A percentile compares a stretch with the other conserved stretches of the same genome.
These are phyloP conservation scores for Colletotrichum navitas DNA, from an alignment of 2,329 filamentous ascomycete genomes.

Conservation along the genomic window DNA sequence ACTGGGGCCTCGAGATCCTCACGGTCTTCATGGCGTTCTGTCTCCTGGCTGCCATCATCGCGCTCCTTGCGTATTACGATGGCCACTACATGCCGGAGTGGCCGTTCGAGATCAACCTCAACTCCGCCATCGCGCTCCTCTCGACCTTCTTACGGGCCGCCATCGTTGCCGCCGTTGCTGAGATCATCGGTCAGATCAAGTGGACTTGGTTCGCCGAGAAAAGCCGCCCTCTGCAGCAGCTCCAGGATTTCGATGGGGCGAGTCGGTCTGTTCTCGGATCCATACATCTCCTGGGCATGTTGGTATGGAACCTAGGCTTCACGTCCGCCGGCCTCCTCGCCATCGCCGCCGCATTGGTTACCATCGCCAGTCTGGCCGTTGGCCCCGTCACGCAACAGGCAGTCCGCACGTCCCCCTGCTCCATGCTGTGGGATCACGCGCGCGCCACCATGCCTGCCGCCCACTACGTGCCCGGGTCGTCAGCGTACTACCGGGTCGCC, in stretches of 20 bases:
- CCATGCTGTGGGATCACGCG: not conserved
- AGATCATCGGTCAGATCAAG: constrained; percentile 50
- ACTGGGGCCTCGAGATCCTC: constrained; percentile 32
- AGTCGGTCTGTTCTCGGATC: constrained; percentile 48
- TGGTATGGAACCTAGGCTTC: constrained; percentile 34
- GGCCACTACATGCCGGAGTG: constrained; percentile 43
- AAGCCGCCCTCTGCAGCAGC: constrained; percentile 46
- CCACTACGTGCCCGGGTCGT: constrained; percentile 41
- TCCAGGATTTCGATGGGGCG: constrained; percentile 50
- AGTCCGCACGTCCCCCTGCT: constrained; percentile 44
- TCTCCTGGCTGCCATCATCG: constrained; percentile 28
- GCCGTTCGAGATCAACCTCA: constrained; percentile 46
- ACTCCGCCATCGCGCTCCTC: constrained; percentile 43
- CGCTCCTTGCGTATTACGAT: constrained; percentile 30
- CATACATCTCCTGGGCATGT: constrained; percentile 43
- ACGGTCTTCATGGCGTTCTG: constrained; percentile 17
- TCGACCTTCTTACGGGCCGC: constrained; percentile 42
- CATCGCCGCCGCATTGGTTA: constrained; percentile 44
- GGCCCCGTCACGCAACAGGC: constrained; percentile 51
- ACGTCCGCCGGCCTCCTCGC: constrained; percentile 39
- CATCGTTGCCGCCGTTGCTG: constrained; percentile 47
- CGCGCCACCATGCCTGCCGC: constrained; percentile 16
- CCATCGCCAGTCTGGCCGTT: constrained; percentile 47
- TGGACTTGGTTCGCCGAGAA: constrained; percentile 50
- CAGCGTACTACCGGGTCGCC: constrained; percentile 42